These are phyloP conservation scores for Aspergillus floridensis DNA, from an alignment of 2,329 filamentous ascomycete genomes.

Conservation along the genomic window DNA sequence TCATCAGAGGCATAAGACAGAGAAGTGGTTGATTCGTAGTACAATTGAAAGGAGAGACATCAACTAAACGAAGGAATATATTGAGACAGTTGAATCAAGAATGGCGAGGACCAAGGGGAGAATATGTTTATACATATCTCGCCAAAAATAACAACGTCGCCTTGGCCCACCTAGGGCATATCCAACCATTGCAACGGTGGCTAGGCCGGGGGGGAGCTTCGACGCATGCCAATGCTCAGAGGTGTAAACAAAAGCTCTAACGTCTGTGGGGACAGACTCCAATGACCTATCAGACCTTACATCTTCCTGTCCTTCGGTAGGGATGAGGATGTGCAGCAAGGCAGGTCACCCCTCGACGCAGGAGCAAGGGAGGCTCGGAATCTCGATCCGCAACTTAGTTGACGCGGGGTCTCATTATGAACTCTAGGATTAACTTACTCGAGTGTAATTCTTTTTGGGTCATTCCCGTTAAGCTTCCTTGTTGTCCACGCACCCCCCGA, in stretches of 20 bases:
- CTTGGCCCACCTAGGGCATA: conserved; percentile 5
- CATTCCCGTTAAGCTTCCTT: neutral
- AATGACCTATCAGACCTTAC: conserved; percentile 40
- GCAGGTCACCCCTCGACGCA: conserved; percentile 27
- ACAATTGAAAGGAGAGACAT: conserved; percentile 10
- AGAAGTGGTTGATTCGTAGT: conserved; percentile 8
- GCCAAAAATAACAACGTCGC: conserved; percentile 24
- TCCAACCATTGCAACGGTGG: conserved; percentile 24
- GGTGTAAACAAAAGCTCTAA: conserved; percentile 37
- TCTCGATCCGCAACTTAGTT: conserved; percentile 18
- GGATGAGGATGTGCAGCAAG: conserved; percentile 31
- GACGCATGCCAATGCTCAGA: conserved; percentile 38
- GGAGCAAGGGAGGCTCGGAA: conserved; percentile 29
- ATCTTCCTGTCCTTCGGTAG: conserved; percentile 35
- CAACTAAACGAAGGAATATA: conserved; percentile 6
- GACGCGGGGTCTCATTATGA: conserved; percentile 4
- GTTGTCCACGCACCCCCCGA: neutral
- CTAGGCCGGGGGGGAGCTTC: conserved; percentile 28
- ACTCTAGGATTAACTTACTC: neutral
- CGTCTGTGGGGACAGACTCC: conserved; percentile 32
- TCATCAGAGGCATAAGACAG: conserved; percentile 16
- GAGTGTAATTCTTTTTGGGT: neutral
- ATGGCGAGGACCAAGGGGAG: conserved; percentile 27
- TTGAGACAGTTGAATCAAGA: conserved; percentile 10
- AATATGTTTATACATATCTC: conserved; percentile 36